These are phyloP conservation scores for Oryza meyeriana DNA, from an alignment of 176 grass and related monocot genomes.

Conservation along the genomic window DNA sequence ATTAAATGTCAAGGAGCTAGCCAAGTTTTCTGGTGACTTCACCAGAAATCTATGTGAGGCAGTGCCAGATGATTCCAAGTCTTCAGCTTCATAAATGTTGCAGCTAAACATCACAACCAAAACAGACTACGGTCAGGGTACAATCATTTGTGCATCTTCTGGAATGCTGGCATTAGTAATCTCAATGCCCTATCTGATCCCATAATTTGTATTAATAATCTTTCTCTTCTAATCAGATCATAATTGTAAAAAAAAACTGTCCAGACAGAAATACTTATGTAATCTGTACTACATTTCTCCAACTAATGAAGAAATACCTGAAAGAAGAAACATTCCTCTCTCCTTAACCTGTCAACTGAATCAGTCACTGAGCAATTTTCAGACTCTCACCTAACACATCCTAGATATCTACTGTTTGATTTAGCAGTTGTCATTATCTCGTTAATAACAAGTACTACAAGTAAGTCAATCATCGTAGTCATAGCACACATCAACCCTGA, in stretches of 20 bases:
- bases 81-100: slow-evolving; percentile 22
- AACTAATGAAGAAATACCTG: neutral
- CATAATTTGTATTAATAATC: neutral
- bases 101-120: slow-evolving; percentile 1
- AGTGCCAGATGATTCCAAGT: neutral
- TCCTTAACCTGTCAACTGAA: neutral
- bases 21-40: slow-evolving; percentile 22
- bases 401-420: neutral
- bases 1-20: slow-evolving; percentile 27
- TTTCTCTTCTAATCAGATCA: neutral
- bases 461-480: slow-evolving; percentile 3
- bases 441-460: neutral
- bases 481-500: neutral
- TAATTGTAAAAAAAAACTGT: neutral
- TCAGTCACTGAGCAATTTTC: neutral
- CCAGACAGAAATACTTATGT: neutral
- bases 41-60: slow-evolving; percentile 1
- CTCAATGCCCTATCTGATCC: neutral
- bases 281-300: neutral
- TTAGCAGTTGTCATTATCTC: neutral
- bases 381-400: slow-evolving; percentile 18
- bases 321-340: neutral
- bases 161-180: neutral
- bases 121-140: neutral
- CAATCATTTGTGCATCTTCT: neutral